Base-by-base conservation (phyloP, 345 rosid genomes). In the Citrus inodora region DNA sequence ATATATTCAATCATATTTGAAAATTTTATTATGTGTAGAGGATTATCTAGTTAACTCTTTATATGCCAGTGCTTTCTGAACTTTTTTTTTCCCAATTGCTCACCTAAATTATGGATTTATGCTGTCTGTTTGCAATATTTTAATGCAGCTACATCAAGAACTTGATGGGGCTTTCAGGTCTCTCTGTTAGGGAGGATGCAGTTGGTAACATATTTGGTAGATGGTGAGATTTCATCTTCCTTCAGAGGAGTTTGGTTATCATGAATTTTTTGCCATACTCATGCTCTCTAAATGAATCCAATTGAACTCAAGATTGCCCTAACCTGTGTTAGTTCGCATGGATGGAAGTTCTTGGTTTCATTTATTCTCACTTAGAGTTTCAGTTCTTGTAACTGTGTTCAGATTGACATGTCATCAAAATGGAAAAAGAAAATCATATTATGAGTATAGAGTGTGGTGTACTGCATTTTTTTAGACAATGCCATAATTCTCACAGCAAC, bases 141-240 rank as follows among this genome's bases (percentile, higher is more conserved):
- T 46, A 80, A 16, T 79, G 75, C 80, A 93, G 99, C 83, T 93
- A 91, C 67, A 78, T 93, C 58, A 95, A 93, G 84, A 89, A 83
- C 76, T 83, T 91, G 84, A 90, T 95, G 98, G 87, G 85, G 80
- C 90, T 89, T 13, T 75, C 96, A 82, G 97, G 89, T 58, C 91
- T 95, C 19, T 86, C 90, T 66, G 88, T 95, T 38, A 89, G 96
- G 88, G 98, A 95, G 83, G 98, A 95, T 86, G 94, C 90, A 79
- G 92, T 93, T 81, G 99, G 99, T 32, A 93, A 95, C 87, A 93
- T 95, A 80, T 95, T 92, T 77, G 93, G 99, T 37, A 89, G 89
- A 75, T 95, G 98, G 96, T 95, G 77, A 85, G 97, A 86, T 74
- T 55, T 21, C 73, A 51, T 56, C 61, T 71, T 40, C 46, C 21